Evolutionary conservation across 805 yeast genomes (phyloP).

Genomic region (Starmera dryadoides): DNA sequence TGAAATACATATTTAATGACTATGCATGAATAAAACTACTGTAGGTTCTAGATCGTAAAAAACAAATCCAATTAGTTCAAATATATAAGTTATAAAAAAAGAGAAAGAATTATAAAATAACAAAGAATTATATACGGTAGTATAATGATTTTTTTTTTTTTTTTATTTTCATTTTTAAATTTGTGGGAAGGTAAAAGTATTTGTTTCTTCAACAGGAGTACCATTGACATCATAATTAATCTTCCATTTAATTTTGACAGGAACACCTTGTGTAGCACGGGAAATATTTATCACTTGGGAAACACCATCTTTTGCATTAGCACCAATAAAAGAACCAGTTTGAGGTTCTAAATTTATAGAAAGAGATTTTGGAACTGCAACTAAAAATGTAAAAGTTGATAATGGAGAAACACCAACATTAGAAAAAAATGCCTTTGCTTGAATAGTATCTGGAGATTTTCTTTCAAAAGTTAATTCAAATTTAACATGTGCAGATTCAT

Average conservation of each 20-base stretch:
- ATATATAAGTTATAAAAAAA: too few species aligned
- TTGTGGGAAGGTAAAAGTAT: slow-evolving; percentile 37
- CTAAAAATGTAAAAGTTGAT: slow-evolving; percentile 45
- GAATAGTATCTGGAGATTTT: slow-evolving; percentile 28
- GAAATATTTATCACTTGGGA: slow-evolving; percentile 42
- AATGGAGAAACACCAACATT: slow-evolving; percentile 40
- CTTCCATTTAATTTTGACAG: slow-evolving; percentile 75
- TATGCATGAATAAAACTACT: too few species aligned
- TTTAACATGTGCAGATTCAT: slow-evolving; percentile 38
- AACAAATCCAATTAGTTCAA: too few species aligned
- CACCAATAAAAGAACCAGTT: slow-evolving; percentile 44
- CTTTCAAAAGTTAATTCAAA: slow-evolving; percentile 38
- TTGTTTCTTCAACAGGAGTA: slow-evolving; percentile 45
- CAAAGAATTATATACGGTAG: too few species aligned
- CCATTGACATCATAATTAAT: slow-evolving; percentile 46
- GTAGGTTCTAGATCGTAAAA: too few species aligned
- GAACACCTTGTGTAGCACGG: slow-evolving; percentile 25
- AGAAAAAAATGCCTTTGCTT: slow-evolving; percentile 43
- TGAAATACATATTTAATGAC: too few species aligned
- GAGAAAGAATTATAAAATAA: too few species aligned
- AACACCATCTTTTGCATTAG: slow-evolving; percentile 41
- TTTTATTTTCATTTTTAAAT: too few species aligned
- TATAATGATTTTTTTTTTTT: too few species aligned
- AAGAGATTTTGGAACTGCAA: slow-evolving; percentile 67
- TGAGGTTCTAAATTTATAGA: slow-evolving; percentile 55